A percentile compares a stretch with the other conserved stretches of the same genome.
These are phyloP conservation scores for Gossypium ekmanianum DNA, from an alignment of 345 rosid genomes.

Conservation along the genomic window DNA sequence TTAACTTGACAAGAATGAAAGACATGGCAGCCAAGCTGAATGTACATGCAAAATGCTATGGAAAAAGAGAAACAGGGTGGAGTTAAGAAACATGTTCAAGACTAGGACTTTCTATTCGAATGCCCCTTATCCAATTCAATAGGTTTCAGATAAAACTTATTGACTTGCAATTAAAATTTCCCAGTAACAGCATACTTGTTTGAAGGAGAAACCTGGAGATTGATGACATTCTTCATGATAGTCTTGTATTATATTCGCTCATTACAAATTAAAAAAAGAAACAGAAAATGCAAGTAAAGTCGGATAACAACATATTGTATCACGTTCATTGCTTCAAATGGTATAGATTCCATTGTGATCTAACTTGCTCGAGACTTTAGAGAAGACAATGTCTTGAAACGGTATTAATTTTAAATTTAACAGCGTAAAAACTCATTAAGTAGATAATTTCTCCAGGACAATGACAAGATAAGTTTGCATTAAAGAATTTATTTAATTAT, in stretches of 20 bases:
- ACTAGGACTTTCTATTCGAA: not conserved
- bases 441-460: not conserved
- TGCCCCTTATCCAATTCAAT: not conserved
- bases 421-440: not conserved
- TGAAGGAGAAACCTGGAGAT: not conserved
- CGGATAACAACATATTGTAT: not conserved
- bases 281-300: not conserved
- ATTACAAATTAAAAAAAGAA: not conserved
- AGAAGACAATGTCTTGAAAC: not conserved
- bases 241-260: not conserved
- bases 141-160: not conserved
- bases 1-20: not conserved
- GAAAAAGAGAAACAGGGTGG: not conserved
- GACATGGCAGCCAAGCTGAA: not conserved
- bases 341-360: not conserved
- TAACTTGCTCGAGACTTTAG: not conserved
- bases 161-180: not conserved
- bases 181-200: not conserved
- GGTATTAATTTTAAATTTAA: not conserved
- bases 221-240: not conserved
- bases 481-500: not conserved
- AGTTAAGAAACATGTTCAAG: not conserved
- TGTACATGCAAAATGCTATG: not conserved
- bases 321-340: not conserved
- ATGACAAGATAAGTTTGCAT: not conserved